A percentile compares a stretch with the other conserved stretches of the same genome.
Evolutionary conservation across 371 early-diverging fungal species (phyloP).

Genomic region (Circinella minor): DNA sequence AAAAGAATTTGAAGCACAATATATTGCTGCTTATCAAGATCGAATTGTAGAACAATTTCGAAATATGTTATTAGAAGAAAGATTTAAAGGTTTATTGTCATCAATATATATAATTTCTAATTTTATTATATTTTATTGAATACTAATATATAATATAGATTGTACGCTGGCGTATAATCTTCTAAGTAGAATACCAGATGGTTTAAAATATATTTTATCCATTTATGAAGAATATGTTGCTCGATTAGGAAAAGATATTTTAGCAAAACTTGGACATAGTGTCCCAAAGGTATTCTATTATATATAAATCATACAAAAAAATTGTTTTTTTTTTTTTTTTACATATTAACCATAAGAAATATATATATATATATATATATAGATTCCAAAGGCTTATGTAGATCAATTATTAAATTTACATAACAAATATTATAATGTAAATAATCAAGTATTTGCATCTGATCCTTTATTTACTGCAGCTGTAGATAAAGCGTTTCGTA

Average conservation of each 20-base stretch:
- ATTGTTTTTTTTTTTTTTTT: no score
- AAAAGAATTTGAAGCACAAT: constrained; percentile 79
- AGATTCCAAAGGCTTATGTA: constrained; percentile 76
- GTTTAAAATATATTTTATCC: constrained; percentile 64
- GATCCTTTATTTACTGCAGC: constrained; percentile 81
- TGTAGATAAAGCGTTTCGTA: constrained; percentile 85
- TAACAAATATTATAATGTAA: constrained; percentile 63
- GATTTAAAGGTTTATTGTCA: constrained; percentile 62
- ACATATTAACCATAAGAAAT: no score
- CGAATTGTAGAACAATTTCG: constrained; percentile 75
- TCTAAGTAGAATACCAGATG: constrained; percentile 66
- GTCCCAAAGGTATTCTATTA: constrained; percentile 71
- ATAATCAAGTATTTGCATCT: constrained; percentile 63
- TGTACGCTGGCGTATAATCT: constrained; percentile 75
- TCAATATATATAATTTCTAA: no score
- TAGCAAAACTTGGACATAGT: constrained; percentile 56
- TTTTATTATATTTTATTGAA: no score
- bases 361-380: no score
- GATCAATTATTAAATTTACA: constrained; percentile 71
- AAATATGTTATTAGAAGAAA: constrained; percentile 68
- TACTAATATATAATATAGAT: constrained; percentile 44
- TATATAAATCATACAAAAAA: no score
- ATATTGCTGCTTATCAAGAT: constrained; percentile 69
- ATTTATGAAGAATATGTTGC: constrained; percentile 71
- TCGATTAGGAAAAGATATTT: constrained; percentile 60